Evolutionary conservation across 2,329 filamentous ascomycete genomes (phyloP), one percentile per base, ranked within the genome.

Genomic region (Ampelomyces quisqualis): DNA sequence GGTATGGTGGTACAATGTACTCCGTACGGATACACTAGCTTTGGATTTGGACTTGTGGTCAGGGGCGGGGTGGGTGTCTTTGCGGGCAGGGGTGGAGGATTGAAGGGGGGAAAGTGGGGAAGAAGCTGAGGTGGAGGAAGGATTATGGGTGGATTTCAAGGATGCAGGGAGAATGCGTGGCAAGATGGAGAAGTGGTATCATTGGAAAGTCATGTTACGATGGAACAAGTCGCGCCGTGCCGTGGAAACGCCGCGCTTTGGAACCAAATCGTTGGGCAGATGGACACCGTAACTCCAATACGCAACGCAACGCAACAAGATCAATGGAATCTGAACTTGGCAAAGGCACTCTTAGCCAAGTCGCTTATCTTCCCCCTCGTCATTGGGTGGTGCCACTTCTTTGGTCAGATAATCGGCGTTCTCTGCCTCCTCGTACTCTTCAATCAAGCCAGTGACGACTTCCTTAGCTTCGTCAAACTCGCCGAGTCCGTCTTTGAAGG

Each of bases 401-500:
- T 87, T 86, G 62, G 86, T 91, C 36, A 98, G 74, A 67, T 98
- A 98, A 61, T 95, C 85, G 22, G 88, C 83, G 63, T 86, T 80
- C 70, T 98, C 93, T 4, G 93, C 93, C 20, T 91, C 90, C 72
- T 97, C 91, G 66, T 98, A 98, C 75, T 98, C 93, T 36, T 82
- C 80, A 63, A 97, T 91, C 49, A 97, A 73, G 67, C 95, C 91
- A 59, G 85, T 82, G 14, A 97, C 91, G 4, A 97, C 91, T 62
- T 93, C 86, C 53, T 88, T 82, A 22, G 93, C 88, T 70, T 96
- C 90, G 66, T 98, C 94, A 59, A 98, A 98, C 70, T 98, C 91
- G 55, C 87, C 81, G 28, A 98, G 74, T 29, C 90, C 93, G 53
- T 97, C 91, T 0, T 88, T 78, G 69, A 98, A 98, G 1, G 90